A percentile compares a stretch with the other conserved stretches of the same genome.
These are phyloP conservation scores for Dimargaris cristalligena DNA, from an alignment of 192 early-diverging fungal genomes.

Conservation along the genomic window DNA sequence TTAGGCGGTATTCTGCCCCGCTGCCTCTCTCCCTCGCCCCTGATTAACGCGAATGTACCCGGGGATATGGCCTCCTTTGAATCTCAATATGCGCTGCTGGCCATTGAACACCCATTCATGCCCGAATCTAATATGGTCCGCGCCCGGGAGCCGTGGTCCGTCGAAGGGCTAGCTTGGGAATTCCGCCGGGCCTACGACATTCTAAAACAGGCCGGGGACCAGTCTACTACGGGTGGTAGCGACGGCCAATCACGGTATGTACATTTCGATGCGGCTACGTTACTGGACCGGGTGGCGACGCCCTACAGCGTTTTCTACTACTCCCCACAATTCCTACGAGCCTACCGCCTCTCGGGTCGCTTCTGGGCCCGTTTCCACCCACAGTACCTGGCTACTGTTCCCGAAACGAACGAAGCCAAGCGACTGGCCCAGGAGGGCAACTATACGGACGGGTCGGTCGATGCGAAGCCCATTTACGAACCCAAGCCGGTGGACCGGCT, in stretches of 20 bases:
- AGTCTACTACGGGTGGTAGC: background rate
- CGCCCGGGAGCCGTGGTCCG: background rate
- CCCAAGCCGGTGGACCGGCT: background rate
- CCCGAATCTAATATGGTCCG: background rate
- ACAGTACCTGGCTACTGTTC: background rate
- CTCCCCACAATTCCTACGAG: background rate
- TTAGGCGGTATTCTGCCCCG: slow-evolving; percentile 4
- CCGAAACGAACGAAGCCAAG: background rate
- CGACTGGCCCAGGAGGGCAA: background rate
- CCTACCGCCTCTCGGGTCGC: background rate
- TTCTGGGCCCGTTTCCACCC: background rate
- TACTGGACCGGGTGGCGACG: background rate
- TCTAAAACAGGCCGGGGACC: background rate
- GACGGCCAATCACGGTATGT: background rate
- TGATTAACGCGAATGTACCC: background rate
- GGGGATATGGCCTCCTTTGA: background rate
- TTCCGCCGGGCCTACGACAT: slow-evolving; percentile 2
- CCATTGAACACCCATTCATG: slow-evolving; percentile 1
- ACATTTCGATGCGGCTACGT: background rate
- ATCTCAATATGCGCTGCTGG: background rate
- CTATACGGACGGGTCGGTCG: background rate
- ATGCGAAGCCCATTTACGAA: background rate
- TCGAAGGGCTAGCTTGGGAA: slow-evolving; percentile 3
- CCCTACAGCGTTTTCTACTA: background rate
- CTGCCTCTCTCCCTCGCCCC: background rate